Evolutionary conservation across 345 rosid species (phyloP).

Genomic region (Aethionema arabicum): DNA sequence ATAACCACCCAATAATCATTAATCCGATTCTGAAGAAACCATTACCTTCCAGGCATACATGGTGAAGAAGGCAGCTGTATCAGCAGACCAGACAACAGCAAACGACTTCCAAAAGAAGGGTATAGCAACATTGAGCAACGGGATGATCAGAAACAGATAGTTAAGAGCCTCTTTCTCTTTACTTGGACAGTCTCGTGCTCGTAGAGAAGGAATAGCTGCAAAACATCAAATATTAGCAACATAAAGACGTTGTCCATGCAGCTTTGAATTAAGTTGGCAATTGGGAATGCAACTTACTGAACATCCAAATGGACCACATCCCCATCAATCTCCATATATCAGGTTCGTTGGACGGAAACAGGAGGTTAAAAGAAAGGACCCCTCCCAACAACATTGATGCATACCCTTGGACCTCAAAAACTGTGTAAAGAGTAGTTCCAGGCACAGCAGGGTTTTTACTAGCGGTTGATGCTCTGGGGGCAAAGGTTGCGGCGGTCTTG

Average conservation of each 20-base stretch:
- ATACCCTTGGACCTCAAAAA: slow-evolving; percentile 91
- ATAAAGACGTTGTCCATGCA: not conserved
- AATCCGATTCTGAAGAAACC: slow-evolving; percentile 2
- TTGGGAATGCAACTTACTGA: slow-evolving; percentile 55
- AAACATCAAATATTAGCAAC: not conserved
- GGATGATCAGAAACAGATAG: slow-evolving; percentile 82
- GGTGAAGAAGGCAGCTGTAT: slow-evolving; percentile 70
- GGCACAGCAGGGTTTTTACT: slow-evolving; percentile 90
- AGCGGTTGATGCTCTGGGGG: slow-evolving; percentile 92
- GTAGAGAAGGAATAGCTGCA: slow-evolving; percentile 90
- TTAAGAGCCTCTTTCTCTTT: slow-evolving; percentile 94
- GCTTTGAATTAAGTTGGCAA: not conserved
- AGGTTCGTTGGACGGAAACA: slow-evolving; percentile 85
- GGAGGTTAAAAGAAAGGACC: slow-evolving; percentile 78
- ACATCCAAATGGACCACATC: slow-evolving; percentile 99
- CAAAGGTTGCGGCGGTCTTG: slow-evolving; percentile 93
- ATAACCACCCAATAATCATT: not conserved
- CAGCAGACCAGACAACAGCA: slow-evolving; percentile 93
- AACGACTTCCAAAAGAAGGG: slow-evolving; percentile 94
- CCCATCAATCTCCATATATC: slow-evolving; percentile 97
- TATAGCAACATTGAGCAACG: slow-evolving; percentile 73
- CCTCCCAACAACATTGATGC: slow-evolving; percentile 78
- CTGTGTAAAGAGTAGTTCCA: slow-evolving; percentile 71
- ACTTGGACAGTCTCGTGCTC: slow-evolving; percentile 89
- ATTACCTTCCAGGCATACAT: slow-evolving; percentile 98